Evolutionary conservation across 352 stramenopile genomes (phyloP), one percentile per base, ranked within the genome.

Genomic region (Phytophthora pseudosyringae): DNA sequence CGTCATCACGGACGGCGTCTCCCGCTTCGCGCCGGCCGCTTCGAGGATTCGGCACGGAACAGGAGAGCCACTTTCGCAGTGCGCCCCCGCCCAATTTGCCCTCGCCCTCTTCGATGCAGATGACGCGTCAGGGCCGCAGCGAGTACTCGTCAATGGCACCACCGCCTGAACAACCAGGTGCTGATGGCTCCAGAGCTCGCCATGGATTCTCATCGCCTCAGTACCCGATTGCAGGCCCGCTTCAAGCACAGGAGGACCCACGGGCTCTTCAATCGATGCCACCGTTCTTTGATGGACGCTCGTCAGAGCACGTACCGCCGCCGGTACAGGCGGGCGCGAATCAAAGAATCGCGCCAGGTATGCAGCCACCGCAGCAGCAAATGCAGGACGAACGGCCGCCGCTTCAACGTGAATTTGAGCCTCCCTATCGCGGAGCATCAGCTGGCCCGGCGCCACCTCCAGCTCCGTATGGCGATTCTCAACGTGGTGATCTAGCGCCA

Each of bases 51-150:
- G 59, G 66, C 33, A 67, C 51, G 1, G 59, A 74, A 26, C 69
- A 74, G n/a, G 65, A 69, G 12, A 63, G 31, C 7, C 69, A 74
- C 40, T 78, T 78, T 52, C 60, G 57, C 26, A 69, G 18, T 38
- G 65, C 26, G 49, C 32, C 43, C 9, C 36, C 45, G 45, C 31
- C 47, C 2, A 64, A 49, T 38, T 2, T 64, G 16, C 49, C 58
- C 21, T 36, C 58, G 32, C 67, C 69, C 11, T 63, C 64, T 43
- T 53, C 47, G 28, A 36, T 70, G 52, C 53, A 66, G 29, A 51
- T 59, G 35, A 33, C 58, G 21, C 59, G 69, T 18, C 59, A 69
- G 38, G 46, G 38, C 12, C 59, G 59, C 32, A 47, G 36, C n/a
- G 55, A 74, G 32, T 77, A 74, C 29, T 29, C 55, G n/a, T 39